Conservation (phyloP, 148 eudicot genomes). For the Agrostemma githago region DNA sequence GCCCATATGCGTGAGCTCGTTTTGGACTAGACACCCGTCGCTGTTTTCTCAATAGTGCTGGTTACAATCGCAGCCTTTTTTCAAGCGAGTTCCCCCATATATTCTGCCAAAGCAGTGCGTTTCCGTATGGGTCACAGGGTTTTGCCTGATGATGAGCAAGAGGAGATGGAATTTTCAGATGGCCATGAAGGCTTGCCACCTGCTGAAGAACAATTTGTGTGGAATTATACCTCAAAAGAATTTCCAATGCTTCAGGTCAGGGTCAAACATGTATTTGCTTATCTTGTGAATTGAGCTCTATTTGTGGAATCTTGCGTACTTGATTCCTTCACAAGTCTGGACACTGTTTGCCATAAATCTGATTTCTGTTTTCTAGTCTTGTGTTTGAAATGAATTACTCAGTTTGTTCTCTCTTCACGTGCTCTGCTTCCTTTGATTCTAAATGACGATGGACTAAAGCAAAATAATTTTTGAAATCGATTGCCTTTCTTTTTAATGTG, state of each 20-base stretch:
- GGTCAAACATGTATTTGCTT: not conserved
- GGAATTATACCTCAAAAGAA: slow-evolving; percentile 79
- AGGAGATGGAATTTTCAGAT: slow-evolving; percentile 6
- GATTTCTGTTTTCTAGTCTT: not conserved
- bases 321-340: not conserved
- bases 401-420: too few relatives aligned
- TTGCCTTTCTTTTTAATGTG: too few relatives aligned
- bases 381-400: not conserved
- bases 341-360: not conserved
- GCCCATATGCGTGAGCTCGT: not conserved
- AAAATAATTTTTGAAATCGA: too few relatives aligned
- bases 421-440: too few relatives aligned
- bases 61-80: slow-evolving; percentile 54
- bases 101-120: slow-evolving; percentile 80
- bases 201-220: slow-evolving; percentile 56
- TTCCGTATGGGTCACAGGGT: slow-evolving; percentile 66
- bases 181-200: slow-evolving; percentile 25
- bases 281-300: not conserved
- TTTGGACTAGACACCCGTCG: slow-evolving; percentile 4
- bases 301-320: not conserved
- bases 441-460: too few relatives aligned
- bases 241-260: slow-evolving; percentile 81
- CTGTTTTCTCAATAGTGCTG: slow-evolving; percentile 14
- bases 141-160: slow-evolving; percentile 28
- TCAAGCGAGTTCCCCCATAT: slow-evolving; percentile 60